Evolutionary conservation across 1,284 basidiomycete genomes (phyloP).

Genomic region (Marasmius sp.): DNA sequence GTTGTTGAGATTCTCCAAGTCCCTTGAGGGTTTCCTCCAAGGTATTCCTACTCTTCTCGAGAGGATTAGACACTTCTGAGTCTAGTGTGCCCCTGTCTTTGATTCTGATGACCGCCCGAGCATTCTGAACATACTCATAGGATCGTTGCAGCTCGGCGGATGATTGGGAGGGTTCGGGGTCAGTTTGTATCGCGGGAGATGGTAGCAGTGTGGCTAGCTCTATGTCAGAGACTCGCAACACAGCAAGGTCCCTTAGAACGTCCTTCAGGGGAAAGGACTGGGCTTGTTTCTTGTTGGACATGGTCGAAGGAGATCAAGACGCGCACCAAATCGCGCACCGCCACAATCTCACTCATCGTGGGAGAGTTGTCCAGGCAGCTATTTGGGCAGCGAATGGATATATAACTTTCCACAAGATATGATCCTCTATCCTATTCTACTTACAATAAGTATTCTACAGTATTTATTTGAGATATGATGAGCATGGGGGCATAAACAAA

Average conservation of each 20-base stretch:
- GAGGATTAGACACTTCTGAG: conserved; percentile 40
- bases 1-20: conserved; percentile 23
- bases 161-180: conserved; percentile 21
- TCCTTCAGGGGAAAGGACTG: conserved; percentile 59
- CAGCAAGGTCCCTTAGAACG: conserved; percentile 70
- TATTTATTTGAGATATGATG: neutral
- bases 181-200: conserved; percentile 15
- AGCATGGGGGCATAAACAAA: neutral
- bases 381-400: too few species aligned
- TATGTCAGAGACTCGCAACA: conserved; percentile 60
- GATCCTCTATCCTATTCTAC: neutral
- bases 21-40: conserved; percentile 53
- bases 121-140: conserved; percentile 51
- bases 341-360: neutral
- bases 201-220: conserved; percentile 48
- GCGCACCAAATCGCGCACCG: neutral
- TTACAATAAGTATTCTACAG: neutral
- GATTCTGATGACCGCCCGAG: conserved; percentile 53
- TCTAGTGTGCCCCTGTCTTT: conserved; percentile 54
- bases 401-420: too few species aligned
- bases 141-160: conserved; percentile 45
- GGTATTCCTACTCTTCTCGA: conserved; percentile 50
- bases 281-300: conserved; percentile 33
- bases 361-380: too few species aligned
- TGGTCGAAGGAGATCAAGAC: conserved; percentile 8